Evolutionary conservation across 495 filamentous ascomycete genomes (phyloP).

Genomic region (Pseudotulostoma volvatum): DNA sequence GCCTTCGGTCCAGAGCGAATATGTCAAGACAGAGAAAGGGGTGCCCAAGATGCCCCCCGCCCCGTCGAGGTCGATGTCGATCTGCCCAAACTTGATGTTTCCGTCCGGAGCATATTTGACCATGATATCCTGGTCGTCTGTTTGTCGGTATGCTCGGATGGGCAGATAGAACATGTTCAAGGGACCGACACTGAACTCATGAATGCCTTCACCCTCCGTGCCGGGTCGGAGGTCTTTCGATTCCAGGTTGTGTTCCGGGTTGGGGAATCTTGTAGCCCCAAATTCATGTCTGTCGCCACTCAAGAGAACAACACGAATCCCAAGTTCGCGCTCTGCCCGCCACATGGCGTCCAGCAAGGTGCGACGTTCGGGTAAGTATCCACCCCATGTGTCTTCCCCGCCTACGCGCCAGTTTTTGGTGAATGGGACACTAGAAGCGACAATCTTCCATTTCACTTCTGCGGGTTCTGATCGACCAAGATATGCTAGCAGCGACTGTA

Average conservation of each 20-base stretch:
- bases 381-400: conserved; percentile 78
- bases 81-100: conserved; percentile 77
- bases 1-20: conserved; percentile 70
- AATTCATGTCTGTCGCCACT: conserved; percentile 92
- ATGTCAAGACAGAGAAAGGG: conserved; percentile 45
- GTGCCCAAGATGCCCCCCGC: conserved; percentile 18
- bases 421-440: conserved; percentile 78
- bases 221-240: conserved; percentile 12
- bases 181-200: conserved; percentile 81
- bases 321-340: conserved; percentile 49
- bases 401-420: conserved; percentile 92
- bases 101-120: conserved; percentile 80
- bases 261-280: conserved; percentile 75
- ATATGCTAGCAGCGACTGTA: conserved; percentile 62
- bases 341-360: conserved; percentile 81
- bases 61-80: conserved; percentile 61
- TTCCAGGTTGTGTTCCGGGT: conserved; percentile 30
- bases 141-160: conserved; percentile 63
- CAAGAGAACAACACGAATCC: conserved; percentile 65
- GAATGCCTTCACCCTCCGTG: conserved; percentile 36
- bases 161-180: conserved; percentile 88
- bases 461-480: conserved; percentile 48
- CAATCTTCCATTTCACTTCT: conserved; percentile 84
- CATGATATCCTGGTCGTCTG: conserved; percentile 57
- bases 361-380: conserved; percentile 63